These are phyloP conservation scores for Dothideomycetes sp. DNA, from an alignment of 2,329 filamentous ascomycete genomes.

Conservation along the genomic window DNA sequence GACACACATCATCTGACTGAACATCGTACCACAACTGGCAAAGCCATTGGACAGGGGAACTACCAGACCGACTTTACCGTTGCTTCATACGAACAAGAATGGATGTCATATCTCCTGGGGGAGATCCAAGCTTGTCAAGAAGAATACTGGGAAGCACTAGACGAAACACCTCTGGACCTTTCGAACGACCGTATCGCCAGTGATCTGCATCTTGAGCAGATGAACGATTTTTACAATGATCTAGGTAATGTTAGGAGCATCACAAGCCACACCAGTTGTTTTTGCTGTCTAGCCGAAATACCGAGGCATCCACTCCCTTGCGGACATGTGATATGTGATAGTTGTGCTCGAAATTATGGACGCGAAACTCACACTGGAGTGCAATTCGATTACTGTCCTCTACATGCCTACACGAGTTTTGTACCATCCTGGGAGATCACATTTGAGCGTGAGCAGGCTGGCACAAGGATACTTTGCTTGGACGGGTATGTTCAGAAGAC, in stretches of 20 bases:
- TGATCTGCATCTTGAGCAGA: background rate
- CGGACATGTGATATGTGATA: constrained; percentile 38
- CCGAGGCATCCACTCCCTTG: constrained; percentile 38
- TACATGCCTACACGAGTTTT: constrained; percentile 20
- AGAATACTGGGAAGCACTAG: background rate
- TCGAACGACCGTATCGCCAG: background rate
- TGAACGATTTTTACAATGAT: background rate
- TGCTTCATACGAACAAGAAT: background rate
- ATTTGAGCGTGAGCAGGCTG: constrained; percentile 29
- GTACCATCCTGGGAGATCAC: constrained; percentile 18
- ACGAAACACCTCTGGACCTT: background rate
- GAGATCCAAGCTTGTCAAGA: background rate
- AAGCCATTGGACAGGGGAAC: background rate
- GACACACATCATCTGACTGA: background rate
- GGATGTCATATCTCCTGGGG: background rate
- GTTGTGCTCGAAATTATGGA: constrained; percentile 30
- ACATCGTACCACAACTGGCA: background rate
- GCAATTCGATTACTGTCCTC: constrained; percentile 26
- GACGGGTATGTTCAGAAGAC: constrained; percentile 31
- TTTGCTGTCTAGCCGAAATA: constrained; percentile 37
- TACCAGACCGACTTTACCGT: background rate
- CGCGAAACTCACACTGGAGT: constrained; percentile 22
- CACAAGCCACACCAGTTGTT: constrained; percentile 38
- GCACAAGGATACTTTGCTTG: constrained; percentile 32
- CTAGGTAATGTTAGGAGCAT: constrained; percentile 22